phyloP scores from a whole-genome alignment of 495 filamentous ascomycete genomes.

The Aspergillus saccharolyticus region DNA sequence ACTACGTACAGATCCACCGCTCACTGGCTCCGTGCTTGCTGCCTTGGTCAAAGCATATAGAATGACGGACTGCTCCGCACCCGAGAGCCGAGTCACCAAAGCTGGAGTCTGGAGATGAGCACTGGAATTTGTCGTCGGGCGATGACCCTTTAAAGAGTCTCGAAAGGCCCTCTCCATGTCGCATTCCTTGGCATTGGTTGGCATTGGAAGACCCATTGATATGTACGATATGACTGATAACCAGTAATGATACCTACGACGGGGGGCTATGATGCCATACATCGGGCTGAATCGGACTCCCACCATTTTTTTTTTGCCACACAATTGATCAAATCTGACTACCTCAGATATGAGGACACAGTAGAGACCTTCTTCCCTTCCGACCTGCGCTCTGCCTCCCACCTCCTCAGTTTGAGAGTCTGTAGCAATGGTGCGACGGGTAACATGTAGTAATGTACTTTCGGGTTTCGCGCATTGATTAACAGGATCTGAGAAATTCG shows the following conservation, averaged over 20 bases:
- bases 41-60: slow-evolving; percentile 7
- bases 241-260: background rate
- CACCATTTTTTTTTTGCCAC: background rate
- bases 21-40: slow-evolving; percentile 2
- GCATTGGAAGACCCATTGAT: background rate
- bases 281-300: background rate
- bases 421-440: background rate
- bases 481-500: background rate
- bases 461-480: background rate
- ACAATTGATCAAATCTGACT: background rate
- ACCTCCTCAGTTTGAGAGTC: background rate
- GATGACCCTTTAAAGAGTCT: slow-evolving; percentile 1
- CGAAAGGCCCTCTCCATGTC: background rate
- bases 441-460: background rate
- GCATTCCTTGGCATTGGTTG: background rate
- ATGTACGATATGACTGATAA: background rate
- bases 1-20: background rate
- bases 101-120: background rate
- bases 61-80: slow-evolving; percentile 5
- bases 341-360: background rate
- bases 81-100: slow-evolving; percentile 3
- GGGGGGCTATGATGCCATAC: background rate
- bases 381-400: no score
- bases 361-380: no score
- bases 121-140: slow-evolving; percentile 8